Evolutionary conservation across 495 filamentous ascomycete species (phyloP), one percentile per base, ranked within the genome.

Genomic region (Barbatosphaeria neglecta): DNA sequence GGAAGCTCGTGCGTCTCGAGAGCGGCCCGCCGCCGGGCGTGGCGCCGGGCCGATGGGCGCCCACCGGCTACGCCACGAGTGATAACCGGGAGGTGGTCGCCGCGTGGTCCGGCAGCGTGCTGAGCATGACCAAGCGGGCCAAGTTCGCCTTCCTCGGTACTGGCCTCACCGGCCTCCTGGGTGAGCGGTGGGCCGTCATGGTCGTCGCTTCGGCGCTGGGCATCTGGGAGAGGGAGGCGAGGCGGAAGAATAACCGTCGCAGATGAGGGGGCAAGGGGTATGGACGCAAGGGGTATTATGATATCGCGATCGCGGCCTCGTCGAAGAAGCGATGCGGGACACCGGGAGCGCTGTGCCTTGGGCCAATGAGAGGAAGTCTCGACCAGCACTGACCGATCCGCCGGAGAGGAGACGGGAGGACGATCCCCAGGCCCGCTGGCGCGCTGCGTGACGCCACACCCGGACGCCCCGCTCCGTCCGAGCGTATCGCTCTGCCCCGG

Each of bases 181-280:
- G 61, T 5, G 57, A 60, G 27, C 41, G 59, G 1, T 64, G 59
- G 56, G 56, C 54, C 1, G n/a, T 56, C 22, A 62, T 64, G 61
- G 54, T 59, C 16, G 61, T 58, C 1, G 43, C 49, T 11, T 51
- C 59, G 22, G 58, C 56, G 13, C 40, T 64, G 44, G 45, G 44
- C 17, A 54, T 62, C 4, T 60, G 52, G 52, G 49, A 56, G 38
- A 42, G 41, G 1, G 54, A 60, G 17, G 17, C 27, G 8, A 19
- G 46, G 22, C 16, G 43, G 1, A 33, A 35, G 2, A 4, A 11
- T 35, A 11, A n/a, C 9, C 31, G 31, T 4, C 9, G 31, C 13
- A 4, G 31, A n/a, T 35, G 24, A 25, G 4, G 24, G n/a, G n/a
- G n/a, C n/a, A n/a, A n/a, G n/a, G n/a, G n/a, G n/a, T n/a, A n/a